Evolutionary conservation across 202 grass and related monocot species (phyloP), one percentile per base, ranked within the genome.

Genomic region (Digitaria exilis): DNA sequence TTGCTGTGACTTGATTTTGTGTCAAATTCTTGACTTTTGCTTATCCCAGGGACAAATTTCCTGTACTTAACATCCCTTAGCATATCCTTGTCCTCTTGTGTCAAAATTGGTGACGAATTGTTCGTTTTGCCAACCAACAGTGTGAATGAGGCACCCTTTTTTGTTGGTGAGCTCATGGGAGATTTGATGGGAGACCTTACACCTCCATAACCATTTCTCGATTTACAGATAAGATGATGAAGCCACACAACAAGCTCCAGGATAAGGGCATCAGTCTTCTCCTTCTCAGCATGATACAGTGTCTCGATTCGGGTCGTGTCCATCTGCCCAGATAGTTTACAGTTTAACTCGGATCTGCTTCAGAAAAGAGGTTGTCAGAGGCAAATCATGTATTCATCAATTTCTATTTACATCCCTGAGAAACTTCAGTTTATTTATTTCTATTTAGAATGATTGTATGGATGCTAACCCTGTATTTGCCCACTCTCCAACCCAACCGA

Each of bases 401-500:
- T 57, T 80, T 59, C 50, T 43, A 58, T 70, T 71, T 70, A 32
- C 51, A 81, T 63, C 55, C 81, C 44, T 61, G 60, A 80, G 44
- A 77, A 76, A 82, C 75, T 84, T 18, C 41, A 65, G 49, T 59
- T 80, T 80, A 44, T 69, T 17, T 50, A 22, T 75, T 69, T 76
- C 28, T 76, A 9, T 80, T 80, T 25, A 71, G 72, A 87, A 71
- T 61, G 25, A 69, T 58, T 85, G 52, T 22, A 43, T 70, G 76
- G 42, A 71, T 56, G 73, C 87, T 79, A 71, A 99, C 97, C 97
- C 86, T 32, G 75, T 91, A 78, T 92, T 92, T 76, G 97, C 97
- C 97, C 97, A 99, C 63, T 99, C 97, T 41, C 97, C 97, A 73
- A 99, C 97, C 86, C 97, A 91, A 66, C 97, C 97, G 61, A 99